Conservation (phyloP, 148 eudicot species). For the Persicaria tinctoria region DNA sequence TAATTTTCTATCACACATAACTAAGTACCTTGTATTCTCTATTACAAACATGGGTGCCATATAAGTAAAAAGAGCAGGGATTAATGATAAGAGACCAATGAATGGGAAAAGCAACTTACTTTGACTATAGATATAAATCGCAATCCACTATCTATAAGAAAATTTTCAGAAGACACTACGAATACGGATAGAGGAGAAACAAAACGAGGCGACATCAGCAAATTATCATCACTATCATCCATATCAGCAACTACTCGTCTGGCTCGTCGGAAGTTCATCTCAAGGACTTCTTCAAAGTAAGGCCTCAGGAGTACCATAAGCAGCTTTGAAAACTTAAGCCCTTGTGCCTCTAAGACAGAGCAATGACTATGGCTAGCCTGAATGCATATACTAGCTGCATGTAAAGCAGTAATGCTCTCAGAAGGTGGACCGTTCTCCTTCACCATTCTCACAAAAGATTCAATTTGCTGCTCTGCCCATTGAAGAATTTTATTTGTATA, state of each 20-base stretch:
- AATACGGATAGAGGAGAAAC: slow-evolving; percentile 73
- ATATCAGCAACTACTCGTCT: slow-evolving; percentile 60
- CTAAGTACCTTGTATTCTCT: neutral
- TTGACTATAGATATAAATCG: slow-evolving; percentile 67
- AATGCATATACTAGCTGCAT: slow-evolving; percentile 73
- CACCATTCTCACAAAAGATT: slow-evolving; percentile 68
- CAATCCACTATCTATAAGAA: slow-evolving; percentile 62
- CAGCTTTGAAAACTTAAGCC: slow-evolving; percentile 71
- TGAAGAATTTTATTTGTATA: slow-evolving; percentile 68
- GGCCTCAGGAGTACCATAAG: slow-evolving; percentile 83
- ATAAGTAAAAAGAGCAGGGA: neutral
- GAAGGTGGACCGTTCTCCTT: slow-evolving; percentile 84
- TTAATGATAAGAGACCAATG: neutral
- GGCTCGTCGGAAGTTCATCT: slow-evolving; percentile 84
- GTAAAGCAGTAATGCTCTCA: slow-evolving; percentile 70
- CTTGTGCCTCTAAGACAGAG: slow-evolving; percentile 62
- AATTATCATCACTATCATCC: slow-evolving; percentile 45
- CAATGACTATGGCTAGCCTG: slow-evolving; percentile 82
- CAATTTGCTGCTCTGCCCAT: slow-evolving; percentile 93
- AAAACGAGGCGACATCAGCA: slow-evolving; percentile 72
- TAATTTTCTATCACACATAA: neutral
- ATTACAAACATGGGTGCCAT: neutral
- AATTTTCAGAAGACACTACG: slow-evolving; percentile 52
- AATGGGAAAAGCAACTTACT: slow-evolving; percentile 41
- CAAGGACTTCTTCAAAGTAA: slow-evolving; percentile 84